These are phyloP conservation scores for Areca catechu DNA, from an alignment of 176 grass and related monocot genomes.

Conservation along the genomic window DNA sequence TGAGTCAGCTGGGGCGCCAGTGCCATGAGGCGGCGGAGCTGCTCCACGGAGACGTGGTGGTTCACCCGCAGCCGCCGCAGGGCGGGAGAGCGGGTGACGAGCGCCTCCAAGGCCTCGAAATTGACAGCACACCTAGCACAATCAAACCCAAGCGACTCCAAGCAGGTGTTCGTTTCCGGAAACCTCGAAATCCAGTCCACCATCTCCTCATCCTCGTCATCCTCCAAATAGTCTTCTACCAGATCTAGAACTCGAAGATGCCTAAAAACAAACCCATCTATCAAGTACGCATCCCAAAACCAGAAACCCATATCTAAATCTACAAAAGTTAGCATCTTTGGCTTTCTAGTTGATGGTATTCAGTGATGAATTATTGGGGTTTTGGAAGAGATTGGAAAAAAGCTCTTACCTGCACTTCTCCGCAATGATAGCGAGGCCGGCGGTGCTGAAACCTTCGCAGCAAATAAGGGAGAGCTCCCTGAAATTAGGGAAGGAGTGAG, in stretches of 20 bases:
- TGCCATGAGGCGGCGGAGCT: slow-evolving; percentile 61
- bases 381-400: too few relatives aligned
- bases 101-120: slow-evolving; percentile 70
- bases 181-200: slow-evolving; percentile 92
- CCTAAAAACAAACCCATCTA: slow-evolving; percentile 33
- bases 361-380: too few relatives aligned
- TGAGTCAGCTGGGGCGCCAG: slow-evolving; percentile 68
- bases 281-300: slow-evolving; percentile 6
- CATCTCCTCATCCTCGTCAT: slow-evolving; percentile 56
- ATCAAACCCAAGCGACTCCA: slow-evolving; percentile 72
- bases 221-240: slow-evolving; percentile 63
- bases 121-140: slow-evolving; percentile 52
- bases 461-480: slow-evolving; percentile 69
- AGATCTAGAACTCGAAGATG: slow-evolving; percentile 75
- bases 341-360: too few relatives aligned
- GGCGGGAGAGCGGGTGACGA: slow-evolving; percentile 50
- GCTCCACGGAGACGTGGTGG: slow-evolving; percentile 57
- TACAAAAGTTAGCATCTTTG: neutral
- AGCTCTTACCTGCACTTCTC: slow-evolving; percentile 56
- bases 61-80: slow-evolving; percentile 54
- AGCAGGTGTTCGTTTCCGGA: slow-evolving; percentile 42
- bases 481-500: slow-evolving; percentile 52
- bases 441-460: slow-evolving; percentile 91
- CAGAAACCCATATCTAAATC: neutral
- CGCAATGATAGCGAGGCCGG: slow-evolving; percentile 62